phyloP scores from a whole-genome alignment of 306 rosid genomes.

The Pterocarpus macrocarpus region DNA sequence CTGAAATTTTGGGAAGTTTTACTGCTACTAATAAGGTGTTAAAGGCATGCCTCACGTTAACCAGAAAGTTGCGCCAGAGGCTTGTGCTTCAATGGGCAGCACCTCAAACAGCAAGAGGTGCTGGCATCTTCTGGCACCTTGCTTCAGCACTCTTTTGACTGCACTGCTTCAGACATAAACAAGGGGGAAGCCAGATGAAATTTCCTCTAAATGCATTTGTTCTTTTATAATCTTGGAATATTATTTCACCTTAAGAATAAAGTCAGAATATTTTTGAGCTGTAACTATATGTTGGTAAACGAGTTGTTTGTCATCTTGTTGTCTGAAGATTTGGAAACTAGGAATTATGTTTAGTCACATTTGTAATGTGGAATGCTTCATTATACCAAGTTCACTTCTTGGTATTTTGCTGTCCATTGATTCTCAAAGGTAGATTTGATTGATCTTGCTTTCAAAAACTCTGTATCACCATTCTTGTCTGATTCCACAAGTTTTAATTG shows the following conservation, averaged over 20 bases:
- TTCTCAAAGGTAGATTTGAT: constrained; percentile 36
- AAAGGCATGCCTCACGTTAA: background rate
- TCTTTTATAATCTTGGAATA: background rate
- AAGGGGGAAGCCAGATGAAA: background rate
- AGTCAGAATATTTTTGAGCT: background rate
- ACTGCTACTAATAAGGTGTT: background rate
- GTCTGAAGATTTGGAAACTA: constrained; percentile 24
- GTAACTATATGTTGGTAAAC: constrained; percentile 32
- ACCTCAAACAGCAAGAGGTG: background rate
- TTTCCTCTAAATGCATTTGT: background rate
- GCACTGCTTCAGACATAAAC: constrained; percentile 4
- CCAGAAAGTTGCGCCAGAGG: background rate
- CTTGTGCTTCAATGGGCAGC: constrained; percentile 2
- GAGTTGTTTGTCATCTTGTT: constrained; percentile 31
- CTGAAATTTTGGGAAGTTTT: background rate
- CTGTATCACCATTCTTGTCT: constrained; percentile 12
- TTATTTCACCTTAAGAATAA: constrained; percentile 14
- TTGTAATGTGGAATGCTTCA: constrained; percentile 27
- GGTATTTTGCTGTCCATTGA: background rate
- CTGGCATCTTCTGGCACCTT: background rate
- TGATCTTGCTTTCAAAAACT: constrained; percentile 10
- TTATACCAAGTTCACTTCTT: constrained; percentile 7
- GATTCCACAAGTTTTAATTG: background rate
- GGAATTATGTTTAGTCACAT: background rate
- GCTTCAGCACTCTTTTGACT: background rate